These are phyloP conservation scores for Hura crepitans DNA, from an alignment of 441 rosid species.

Conservation along the genomic window DNA sequence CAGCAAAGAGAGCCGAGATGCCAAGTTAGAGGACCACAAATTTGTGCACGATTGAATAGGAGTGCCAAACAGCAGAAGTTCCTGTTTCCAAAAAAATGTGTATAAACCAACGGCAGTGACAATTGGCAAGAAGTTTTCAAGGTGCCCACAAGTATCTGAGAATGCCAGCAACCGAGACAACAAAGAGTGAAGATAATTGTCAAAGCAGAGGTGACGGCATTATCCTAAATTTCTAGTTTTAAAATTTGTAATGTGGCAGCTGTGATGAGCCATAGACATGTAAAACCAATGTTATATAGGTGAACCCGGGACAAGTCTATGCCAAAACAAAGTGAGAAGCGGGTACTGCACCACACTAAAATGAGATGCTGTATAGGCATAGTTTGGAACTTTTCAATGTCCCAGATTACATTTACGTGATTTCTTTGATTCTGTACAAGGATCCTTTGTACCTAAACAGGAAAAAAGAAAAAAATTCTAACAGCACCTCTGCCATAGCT, in stretches of 20 bases:
- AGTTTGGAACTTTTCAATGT: background rate
- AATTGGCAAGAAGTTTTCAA: background rate
- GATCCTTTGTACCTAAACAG: background rate
- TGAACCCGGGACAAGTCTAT: background rate
- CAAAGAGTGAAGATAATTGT: background rate
- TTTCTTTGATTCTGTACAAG: background rate
- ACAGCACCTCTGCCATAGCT: background rate
- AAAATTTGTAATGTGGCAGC: background rate
- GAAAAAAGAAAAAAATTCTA: background rate
- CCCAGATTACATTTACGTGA: background rate
- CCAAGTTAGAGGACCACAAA: too few species aligned
- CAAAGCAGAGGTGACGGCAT: background rate
- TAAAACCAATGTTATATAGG: background rate
- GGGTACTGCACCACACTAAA: background rate
- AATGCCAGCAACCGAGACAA: too few species aligned
- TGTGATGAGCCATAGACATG: background rate
- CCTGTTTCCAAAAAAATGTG: background rate
- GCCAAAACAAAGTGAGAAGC: background rate
- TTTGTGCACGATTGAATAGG: background rate
- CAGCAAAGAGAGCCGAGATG: background rate
- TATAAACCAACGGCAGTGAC: background rate
- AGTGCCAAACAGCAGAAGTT: constrained; percentile 2
- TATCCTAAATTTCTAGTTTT: background rate
- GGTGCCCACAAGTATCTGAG: background rate
- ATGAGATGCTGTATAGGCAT: background rate